phyloP scores from a whole-genome alignment of 805 yeast genomes.

The Danielia reshetovae region DNA sequence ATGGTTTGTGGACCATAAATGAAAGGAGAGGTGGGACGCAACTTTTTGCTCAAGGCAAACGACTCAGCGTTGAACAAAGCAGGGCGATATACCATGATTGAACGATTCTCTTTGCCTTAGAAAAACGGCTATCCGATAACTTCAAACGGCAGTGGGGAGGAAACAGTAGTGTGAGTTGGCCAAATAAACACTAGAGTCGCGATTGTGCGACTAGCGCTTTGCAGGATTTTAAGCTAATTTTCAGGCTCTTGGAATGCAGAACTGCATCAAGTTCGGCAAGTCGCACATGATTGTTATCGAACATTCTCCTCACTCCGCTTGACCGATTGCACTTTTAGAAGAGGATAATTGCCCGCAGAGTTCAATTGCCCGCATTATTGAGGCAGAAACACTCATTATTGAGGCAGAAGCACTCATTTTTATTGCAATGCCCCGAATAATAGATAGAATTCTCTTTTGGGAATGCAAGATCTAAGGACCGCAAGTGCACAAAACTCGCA shows the following conservation, averaged over 20 bases:
- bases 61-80: conserved; percentile 13
- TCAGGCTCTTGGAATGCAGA: background rate
- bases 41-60: conserved; percentile 9
- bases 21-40: conserved; percentile 21
- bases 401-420: too few species aligned
- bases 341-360: too few species aligned
- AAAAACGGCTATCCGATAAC: background rate
- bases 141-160: background rate
- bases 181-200: conserved; percentile 1
- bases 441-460: too few species aligned
- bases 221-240: background rate
- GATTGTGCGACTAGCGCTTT: background rate
- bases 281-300: background rate
- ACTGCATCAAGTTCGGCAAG: background rate
- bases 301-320: too few species aligned
- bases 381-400: too few species aligned
- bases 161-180: background rate
- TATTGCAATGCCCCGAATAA: too few species aligned
- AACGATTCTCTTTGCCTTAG: background rate
- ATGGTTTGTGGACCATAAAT: conserved; percentile 32
- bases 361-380: too few species aligned
- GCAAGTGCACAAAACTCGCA: too few species aligned
- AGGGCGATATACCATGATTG: conserved; percentile 15
- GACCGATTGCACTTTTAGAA: too few species aligned
- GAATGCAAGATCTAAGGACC: too few species aligned